phyloP scores from a whole-genome alignment of 78 protist genomes.

The Tieghemostelium lacteum region DNA sequence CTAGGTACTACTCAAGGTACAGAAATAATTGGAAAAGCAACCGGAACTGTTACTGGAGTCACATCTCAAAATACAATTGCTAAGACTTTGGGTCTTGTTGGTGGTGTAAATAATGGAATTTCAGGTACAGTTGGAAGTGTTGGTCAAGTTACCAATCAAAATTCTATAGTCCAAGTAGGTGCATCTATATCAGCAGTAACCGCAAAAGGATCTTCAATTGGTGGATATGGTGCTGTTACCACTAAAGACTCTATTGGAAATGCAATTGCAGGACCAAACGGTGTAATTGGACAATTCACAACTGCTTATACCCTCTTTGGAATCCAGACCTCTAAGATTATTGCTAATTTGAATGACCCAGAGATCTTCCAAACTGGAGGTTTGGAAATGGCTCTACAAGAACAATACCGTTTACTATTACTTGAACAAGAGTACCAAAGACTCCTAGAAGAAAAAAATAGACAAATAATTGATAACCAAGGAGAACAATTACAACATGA shows the following conservation, averaged over 20 bases:
- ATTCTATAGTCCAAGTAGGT: neutral
- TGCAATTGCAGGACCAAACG: neutral
- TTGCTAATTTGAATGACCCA: neutral
- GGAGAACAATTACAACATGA: neutral
- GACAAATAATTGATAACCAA: neutral
- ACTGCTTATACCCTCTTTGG: slow-evolving; percentile 23
- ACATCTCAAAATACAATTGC: neutral
- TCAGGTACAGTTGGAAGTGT: neutral
- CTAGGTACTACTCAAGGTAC: neutral
- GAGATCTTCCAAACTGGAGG: neutral
- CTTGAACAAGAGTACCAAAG: neutral
- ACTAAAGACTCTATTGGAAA: neutral
- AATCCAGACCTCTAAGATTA: slow-evolving; percentile 4
- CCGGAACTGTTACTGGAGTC: neutral
- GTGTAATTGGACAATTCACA: neutral
- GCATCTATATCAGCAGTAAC: neutral
- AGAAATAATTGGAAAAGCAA: neutral
- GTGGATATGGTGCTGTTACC: neutral
- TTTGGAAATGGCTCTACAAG: neutral
- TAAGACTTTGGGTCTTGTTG: neutral
- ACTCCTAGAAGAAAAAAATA: neutral
- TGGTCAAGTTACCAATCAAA: neutral
- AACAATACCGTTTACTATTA: neutral
- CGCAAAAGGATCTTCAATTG: neutral
- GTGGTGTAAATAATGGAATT: neutral